phyloP scores from a whole-genome alignment of 352 stramenopile species.

The Phytopythium mirpurense region DNA sequence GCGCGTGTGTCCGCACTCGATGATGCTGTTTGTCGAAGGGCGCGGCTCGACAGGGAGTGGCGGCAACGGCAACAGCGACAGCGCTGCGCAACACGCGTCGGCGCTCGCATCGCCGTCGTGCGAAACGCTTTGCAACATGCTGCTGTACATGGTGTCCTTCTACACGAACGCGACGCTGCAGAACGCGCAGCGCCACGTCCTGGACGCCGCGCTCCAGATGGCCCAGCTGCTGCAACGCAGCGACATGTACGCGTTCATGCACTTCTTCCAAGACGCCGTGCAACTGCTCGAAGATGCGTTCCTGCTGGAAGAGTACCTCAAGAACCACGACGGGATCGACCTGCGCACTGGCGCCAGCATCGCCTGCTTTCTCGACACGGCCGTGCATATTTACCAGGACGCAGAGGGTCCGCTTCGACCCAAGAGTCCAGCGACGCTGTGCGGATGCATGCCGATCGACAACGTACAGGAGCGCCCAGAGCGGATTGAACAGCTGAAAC shows the following conservation, averaged over 20 bases:
- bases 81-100: not conserved
- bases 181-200: conserved; percentile 35
- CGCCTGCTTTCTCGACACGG: conserved; percentile 47
- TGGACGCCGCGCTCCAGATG: conserved; percentile 47
- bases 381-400: conserved; percentile 61
- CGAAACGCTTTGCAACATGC: conserved; percentile 48
- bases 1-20: conserved; percentile 47
- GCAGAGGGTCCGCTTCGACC: conserved; percentile 40
- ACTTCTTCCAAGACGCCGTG: conserved; percentile 59
- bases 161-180: conserved; percentile 37
- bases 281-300: conserved; percentile 49
- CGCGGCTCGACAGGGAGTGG: not conserved
- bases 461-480: conserved; percentile 20
- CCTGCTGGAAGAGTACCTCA: conserved; percentile 43
- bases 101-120: conserved; percentile 31
- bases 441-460: conserved; percentile 38
- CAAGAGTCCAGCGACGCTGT: conserved; percentile 26
- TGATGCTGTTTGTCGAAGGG: conserved; percentile 49
- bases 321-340: conserved; percentile 18
- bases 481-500: conserved; percentile 39
- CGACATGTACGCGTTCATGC: conserved; percentile 52
- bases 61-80: not conserved
- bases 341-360: conserved; percentile 23
- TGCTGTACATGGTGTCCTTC: conserved; percentile 75
- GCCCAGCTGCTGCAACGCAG: conserved; percentile 43